Base-by-base conservation (phyloP, 257 asterid genomes). In the Solanum sejunctum region DNA sequence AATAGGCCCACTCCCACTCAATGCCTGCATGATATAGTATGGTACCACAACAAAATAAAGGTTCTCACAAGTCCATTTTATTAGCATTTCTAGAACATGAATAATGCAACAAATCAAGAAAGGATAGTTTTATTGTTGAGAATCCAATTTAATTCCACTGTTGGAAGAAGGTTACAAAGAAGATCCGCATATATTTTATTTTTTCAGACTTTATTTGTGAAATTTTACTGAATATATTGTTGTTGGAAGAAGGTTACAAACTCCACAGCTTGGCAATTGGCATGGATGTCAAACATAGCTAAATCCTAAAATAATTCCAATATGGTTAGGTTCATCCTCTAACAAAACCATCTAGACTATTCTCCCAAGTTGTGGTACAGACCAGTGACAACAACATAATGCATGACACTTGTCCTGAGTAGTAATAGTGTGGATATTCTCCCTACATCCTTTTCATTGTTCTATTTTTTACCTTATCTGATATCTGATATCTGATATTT, bases 401-500 rank as follows among this genome's bases (percentile, higher is more conserved):
- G 41, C 41, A 36, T 23, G 56, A 75, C 45, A 75, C 61, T 15
- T 75, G 41, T 28, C 60, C 10, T 75, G 12, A 47, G 58, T 21
- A 23, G 41, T 75, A 55, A 75, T 49, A 75, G 49, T 49, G 82
- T 23, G 60, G 21, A 49, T 49, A 13, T 47, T 47, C 23, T 49
- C 18, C 9, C 0, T 15, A 12, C 9, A 10, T 47, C 16, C 16
- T 70, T 70, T 4, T 70, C 47, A 15, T 15, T 57, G 8, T 57
- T 8, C 57, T 17, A 4, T 55, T 55, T 55, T 17, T 10, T 5
- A 1, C 17, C 1, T 67, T 11, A 57, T 8, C 18, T 17, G 7
- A 5, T 13, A 0, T 8, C 18, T 17, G 7, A 5, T 13, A 0
- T 26, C 1, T 12, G 1, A 11, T 26, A 26, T 0, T 7, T 2